Evolutionary conservation across 208 protist genomes (phyloP).

Genomic region (Acanthamoeba royreba): DNA sequence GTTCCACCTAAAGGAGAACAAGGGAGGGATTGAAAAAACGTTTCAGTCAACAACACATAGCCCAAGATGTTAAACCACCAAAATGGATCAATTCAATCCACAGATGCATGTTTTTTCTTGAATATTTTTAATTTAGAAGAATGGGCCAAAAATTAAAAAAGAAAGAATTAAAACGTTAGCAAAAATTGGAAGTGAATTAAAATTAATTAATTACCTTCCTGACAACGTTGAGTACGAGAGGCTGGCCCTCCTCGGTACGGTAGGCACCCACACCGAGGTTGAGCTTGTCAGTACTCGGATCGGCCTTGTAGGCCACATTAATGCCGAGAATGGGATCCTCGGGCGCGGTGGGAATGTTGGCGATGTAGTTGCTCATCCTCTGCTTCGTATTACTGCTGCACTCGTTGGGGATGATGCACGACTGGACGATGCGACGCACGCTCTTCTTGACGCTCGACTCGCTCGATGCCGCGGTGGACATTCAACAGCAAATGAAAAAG

Average conservation of each 20-base stretch:
- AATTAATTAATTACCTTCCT: conserved; percentile 72
- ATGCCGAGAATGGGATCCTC: conserved; percentile 84
- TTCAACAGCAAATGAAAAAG: too few species aligned
- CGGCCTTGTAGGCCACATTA: conserved; percentile 70
- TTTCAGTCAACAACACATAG: background rate
- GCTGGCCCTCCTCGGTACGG: conserved; percentile 90
- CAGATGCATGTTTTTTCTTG: too few species aligned
- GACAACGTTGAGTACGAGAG: conserved; percentile 90
- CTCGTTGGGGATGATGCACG: background rate
- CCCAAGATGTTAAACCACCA: too few species aligned
- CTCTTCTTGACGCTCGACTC: background rate
- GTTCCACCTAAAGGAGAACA: conserved; percentile 71
- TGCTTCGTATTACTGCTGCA: background rate
- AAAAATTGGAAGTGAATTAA: background rate
- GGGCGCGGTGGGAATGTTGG: conserved; percentile 58
- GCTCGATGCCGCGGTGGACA: background rate
- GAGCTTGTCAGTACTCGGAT: conserved; percentile 89
- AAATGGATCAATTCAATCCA: too few species aligned
- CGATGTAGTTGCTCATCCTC: conserved; percentile 37
- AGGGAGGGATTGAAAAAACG: background rate
- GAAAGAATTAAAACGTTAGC: background rate
- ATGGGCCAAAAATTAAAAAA: background rate
- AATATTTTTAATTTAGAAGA: background rate
- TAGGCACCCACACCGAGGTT: conserved; percentile 98
- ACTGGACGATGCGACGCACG: conserved; percentile 16